Evolutionary conservation across 1,139 yeast genomes (phyloP), one percentile per base, ranked within the genome.

Genomic region (Schwanniomyces etchellsii): DNA sequence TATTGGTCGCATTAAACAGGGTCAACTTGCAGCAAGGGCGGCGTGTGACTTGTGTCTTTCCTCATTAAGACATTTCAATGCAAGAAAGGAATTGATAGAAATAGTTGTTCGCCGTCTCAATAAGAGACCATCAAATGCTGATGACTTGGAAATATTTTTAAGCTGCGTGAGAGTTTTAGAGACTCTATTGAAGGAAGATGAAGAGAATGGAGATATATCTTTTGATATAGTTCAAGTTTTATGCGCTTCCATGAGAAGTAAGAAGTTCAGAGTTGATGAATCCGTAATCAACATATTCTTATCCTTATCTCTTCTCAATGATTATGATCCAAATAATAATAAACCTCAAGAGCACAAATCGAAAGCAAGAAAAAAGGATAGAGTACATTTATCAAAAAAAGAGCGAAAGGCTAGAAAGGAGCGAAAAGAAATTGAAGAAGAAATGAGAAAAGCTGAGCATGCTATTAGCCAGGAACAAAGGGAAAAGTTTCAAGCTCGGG

Each of bases 381-480:
- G 96, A 44, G 85, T 84, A 5, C 95, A 89, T 61, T 59, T 89
- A 33, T 80, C 94, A 9, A 91, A 89, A 57, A 84, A 83, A 52
- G 91, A 89, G 57, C 72, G 83, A 43, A 91, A 91, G 48, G 81
- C 77, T 12, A 72, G 95, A 42, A 89, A 88, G 50, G 97, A 89
- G 50, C 69, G 82, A 47, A 84, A 82, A 45, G 78, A 71, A 41
- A 89, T 91, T 38, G 97, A 89, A 40, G 86, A 83, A 47, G 98
- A 91, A 56, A 68, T 88, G 77, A 70, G 81, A 43, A 73, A 67
- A 40, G 97, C 97, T 3, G 95, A 91, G 53, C 82, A 79, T 39
- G 82, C 89, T 1, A 80, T 91, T 4, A 81, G 95, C 1, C 79
- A 79, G 3, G 93, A 88, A 53, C 91, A 89, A 55, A 69, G 96